Evolutionary conservation across 768 basidiomycete genomes (phyloP), one percentile per base, ranked within the genome.

Genomic region (Podaxis rugospora): DNA sequence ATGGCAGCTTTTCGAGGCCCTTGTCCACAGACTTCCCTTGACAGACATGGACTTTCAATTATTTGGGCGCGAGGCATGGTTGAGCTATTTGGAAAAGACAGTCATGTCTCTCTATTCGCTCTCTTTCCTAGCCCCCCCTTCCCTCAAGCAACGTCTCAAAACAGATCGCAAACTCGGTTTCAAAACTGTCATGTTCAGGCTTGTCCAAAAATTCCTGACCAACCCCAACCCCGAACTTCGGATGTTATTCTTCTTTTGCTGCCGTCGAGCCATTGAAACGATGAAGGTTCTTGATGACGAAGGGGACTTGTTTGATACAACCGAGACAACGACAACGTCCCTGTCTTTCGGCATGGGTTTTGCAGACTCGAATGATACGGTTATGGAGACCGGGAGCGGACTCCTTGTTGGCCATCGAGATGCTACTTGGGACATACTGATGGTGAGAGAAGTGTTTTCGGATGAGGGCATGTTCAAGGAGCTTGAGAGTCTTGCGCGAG

Each of bases 281-380:
- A 78, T 92, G 80, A 92, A 91, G 70, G 74, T 91, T 37, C 74
- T 94, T 58, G 92, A 94, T 69, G 88, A 87, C 64, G 86, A 78
- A 9, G 83, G 84, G 65, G 92, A 93, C 68, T 78, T 83, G 39
- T 89, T 91, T 64, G 91, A 92, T 67, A 84, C 89, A 66, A 78
- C 86, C 2, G 84, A 87, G 64, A 72, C 84, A 18, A 75, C 79
- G 16, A 77, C 77, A 52, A 81, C 90, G 4, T 82, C 83, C 3
- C 78, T 93, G 54, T 79, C 88, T 4, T 93, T 92, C 69, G 92
- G 91, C n/a, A 89, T 93, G 82, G 92, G 90, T 13, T 92, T 88
- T 67, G 84, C 88, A 1, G 92, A 92, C 69, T 80, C 83, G 46
- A 85, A 83, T 6, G 89, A 92, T 65, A 81, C 72, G 16, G 77